Evolutionary conservation across 305 asterid genomes (phyloP), one percentile per base, ranked within the genome.

Genomic region (Fraxinus velutina): DNA sequence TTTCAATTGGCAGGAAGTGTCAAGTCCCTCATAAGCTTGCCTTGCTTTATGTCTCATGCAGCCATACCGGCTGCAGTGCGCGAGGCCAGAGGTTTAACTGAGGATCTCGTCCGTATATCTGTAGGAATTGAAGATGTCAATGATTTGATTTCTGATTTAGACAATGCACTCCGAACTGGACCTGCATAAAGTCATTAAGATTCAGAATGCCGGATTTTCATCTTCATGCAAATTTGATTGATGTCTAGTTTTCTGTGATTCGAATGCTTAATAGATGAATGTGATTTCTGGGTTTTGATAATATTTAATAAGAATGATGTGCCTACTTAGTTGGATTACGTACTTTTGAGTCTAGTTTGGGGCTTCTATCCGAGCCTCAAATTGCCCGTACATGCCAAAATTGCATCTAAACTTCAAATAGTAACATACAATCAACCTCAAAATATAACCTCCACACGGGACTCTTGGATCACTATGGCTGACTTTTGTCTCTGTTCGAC

Each of bases 11-110:
- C 92, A 94, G 98, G 98, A 81, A 95, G 97, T 70, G 97, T 91
- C 19, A 95, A 95, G 87, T 95, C 98, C 73, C 95, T 95, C 84
- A 95, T 95, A 75, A 92, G 97, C 91, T 86, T 95, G 91, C 98
- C 98, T 10, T 91, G 97, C 86, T 95, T 92, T 76, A 95, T 95
- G 99, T 95, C 98, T 24, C 98, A 93, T 81, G 92, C 97, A 12
- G 86, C 90, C 87, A 93, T 93, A 78, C 97, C 98, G 17, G 93
- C 91, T 47, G 95, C 82, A 0, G 94, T 95, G 10, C 97, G 97
- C 3, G 90, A 93, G 82, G 92, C 93, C 2, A 89, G 97, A 86
- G 97, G 98, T 29, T 85, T 93, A 80, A 86, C 97, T 0, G 90
- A 91, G 78, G 97, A 95, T 83, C 97, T 93, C 27, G 87, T 95